Base-by-base conservation (phyloP, 2,329 filamentous ascomycete genomes). In the Huntiella savannae region DNA sequence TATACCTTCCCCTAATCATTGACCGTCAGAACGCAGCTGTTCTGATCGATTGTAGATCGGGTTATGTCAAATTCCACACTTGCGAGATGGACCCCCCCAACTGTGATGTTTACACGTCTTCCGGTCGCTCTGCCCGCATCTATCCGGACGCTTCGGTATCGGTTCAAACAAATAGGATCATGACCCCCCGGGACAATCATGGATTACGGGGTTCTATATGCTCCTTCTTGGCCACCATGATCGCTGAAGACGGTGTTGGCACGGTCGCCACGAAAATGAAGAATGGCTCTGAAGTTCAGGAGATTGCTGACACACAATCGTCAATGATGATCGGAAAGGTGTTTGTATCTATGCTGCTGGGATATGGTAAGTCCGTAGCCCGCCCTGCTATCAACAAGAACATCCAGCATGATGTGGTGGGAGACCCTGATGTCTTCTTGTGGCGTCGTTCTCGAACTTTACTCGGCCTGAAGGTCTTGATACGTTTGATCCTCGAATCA, bases 391-490 rank as follows among this genome's bases (percentile, higher is more conserved):
- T 76, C 12, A 57, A 51, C 39, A 77, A 77, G 49, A 59, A 67
- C 22, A 70, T 67, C 0, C 65, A 69, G 2, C 71, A 77, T 34
- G 71, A 77, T 11, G 63, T 74, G 1, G 47, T 70, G 8, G 73
- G 62, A 59, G 49, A 52, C 2, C 42, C 49, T 1, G 41, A 43
- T 11, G 37, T 43, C 2, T 19, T 49, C 1, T 67, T 67, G 0
- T 76, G 71, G 72, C 58, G 64, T 7, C 56, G 67, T 39, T 75
- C 71, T 8, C 59, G 71, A 0, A 48, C 69, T 0, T 78, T 71
- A 71, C 58, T 77, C 0, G 57, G 75, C 0, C 46, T 77, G 3
- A 67, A 73, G 1, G 69, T 74, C 0, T 55, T 61, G 0, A 50
- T 74, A 2, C 70, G 76, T 44, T 51, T 62, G 16, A 51, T 22